Conservation (phyloP, 352 stramenopile species). For the Pythium folliculosum region DNA sequence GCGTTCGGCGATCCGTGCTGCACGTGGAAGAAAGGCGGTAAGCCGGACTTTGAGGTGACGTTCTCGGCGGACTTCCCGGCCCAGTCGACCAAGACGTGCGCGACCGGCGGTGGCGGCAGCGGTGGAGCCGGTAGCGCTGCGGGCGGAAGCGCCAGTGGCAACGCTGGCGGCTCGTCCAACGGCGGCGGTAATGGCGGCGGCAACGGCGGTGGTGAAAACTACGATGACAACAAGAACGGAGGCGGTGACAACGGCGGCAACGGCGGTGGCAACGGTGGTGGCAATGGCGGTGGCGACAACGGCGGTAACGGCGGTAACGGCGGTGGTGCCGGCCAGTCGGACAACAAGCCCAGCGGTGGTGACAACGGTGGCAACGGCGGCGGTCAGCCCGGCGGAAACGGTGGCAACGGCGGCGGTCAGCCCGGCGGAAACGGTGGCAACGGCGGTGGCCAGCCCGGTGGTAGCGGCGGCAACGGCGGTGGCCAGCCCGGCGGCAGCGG, state of each 20-base stretch:
- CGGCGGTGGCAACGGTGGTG: background rate
- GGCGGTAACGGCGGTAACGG: background rate
- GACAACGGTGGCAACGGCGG: background rate
- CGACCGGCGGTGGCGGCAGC: conserved; percentile 3
- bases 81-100: conserved; percentile 21
- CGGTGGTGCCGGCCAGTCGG: background rate
- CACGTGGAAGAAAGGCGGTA: conserved; percentile 20
- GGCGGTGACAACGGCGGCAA: background rate
- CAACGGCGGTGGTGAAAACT: background rate
- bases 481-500: background rate
- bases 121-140: background rate
- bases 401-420: background rate
- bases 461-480: background rate
- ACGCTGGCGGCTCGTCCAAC: background rate
- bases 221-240: no score
- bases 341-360: background rate
- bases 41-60: conserved; percentile 15
- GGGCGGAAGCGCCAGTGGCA: background rate
- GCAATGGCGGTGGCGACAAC: no score
- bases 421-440: no score
- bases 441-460: background rate
- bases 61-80: conserved; percentile 23
- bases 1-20: conserved; percentile 27
- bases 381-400: background rate
- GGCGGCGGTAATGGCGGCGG: background rate